A percentile compares a stretch with the other conserved stretches of the same genome.
phyloP scores from a whole-genome alignment of 176 grass and related monocot genomes.

The Zoysia japonica region DNA sequence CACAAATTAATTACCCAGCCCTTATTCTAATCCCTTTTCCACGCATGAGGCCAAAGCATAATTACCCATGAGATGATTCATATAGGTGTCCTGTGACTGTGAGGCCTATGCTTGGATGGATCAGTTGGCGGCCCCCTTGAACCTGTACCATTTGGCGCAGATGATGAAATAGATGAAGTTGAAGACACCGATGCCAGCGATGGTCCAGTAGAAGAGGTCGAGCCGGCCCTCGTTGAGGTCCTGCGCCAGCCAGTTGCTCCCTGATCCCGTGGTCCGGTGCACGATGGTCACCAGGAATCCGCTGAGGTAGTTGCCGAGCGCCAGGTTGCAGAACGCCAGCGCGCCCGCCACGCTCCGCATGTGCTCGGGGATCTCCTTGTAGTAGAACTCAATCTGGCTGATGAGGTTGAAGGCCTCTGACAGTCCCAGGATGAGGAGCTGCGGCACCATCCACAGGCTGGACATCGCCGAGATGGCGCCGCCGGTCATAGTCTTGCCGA shows the following conservation, averaged over 20 bases:
- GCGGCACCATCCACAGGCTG: slow-evolving; percentile 90
- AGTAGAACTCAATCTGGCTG: slow-evolving; percentile 99
- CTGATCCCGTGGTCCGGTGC: slow-evolving; percentile 43
- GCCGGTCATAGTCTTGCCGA: slow-evolving; percentile 48
- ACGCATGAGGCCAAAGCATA: not conserved
- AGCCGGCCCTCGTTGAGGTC: slow-evolving; percentile 86
- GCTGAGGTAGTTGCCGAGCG: slow-evolving; percentile 85
- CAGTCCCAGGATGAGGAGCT: slow-evolving; percentile 81
- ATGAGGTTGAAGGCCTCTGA: slow-evolving; percentile 96
- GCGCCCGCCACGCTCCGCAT: slow-evolving; percentile 93
- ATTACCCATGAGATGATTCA: not conserved
- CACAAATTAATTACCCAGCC: slow-evolving; percentile 31
- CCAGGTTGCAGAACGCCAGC: slow-evolving; percentile 83
- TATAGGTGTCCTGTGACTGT: no score
- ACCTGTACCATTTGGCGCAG: slow-evolving; percentile 95
- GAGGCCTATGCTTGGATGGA: not conserved
- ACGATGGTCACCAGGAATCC: slow-evolving; percentile 77
- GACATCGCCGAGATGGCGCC: slow-evolving; percentile 79
- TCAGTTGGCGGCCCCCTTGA: slow-evolving; percentile 66
- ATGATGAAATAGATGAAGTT: slow-evolving; percentile 82
- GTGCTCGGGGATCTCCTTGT: slow-evolving; percentile 98
- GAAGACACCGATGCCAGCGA: slow-evolving; percentile 75
- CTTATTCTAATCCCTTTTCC: slow-evolving; percentile 8
- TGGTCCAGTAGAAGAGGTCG: slow-evolving; percentile 84
- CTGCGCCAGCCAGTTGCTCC: slow-evolving; percentile 74